Base-by-base conservation (phyloP, 805 yeast species). In the Clavispora vitiphila region DNA sequence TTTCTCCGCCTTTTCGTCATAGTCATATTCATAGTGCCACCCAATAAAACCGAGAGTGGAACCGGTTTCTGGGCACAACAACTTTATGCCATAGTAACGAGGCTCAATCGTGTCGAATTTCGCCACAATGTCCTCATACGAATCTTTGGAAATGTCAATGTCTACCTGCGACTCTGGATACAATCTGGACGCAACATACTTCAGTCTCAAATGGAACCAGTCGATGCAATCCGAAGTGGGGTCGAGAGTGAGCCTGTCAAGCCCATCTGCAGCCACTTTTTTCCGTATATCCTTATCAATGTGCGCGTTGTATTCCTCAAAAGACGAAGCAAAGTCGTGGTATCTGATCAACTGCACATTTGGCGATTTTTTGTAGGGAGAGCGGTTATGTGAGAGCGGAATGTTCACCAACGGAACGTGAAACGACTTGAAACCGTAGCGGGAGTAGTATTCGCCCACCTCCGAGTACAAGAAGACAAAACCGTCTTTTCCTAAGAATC, bases 161-260 rank as follows among this genome's bases (percentile, higher is more conserved):
- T 34, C 30, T 16, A 23, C 12, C n/a, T n/a, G 27, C 1, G 36
- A 21, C 14, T 32, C 30, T 11, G 40, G 47, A 21, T 50, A 50
- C 22, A 52, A 35, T 40, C 42, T 48, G 21, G 42, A 37, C n/a
- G 44, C 43, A 24, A 57, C 53, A 29, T 56, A 68, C 41, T 69
- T 69, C 20, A 65, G 55, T 42, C 75, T 54, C 39, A 67, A 52
- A 41, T 69, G 75, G 46, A 67, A 68, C 75, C 75, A 69, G 53
- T 69, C 71, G 11, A 62, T 50, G 18, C 51, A 38, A 18, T 58
- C 56, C 5, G 61, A 46, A 7, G 53, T 44, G 1, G 71, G 69
- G 12, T 40, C 43, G 8, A 65, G 27, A n/a, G 65, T 29, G 5
- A 67, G 56, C 21, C 74, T 49, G 12, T 62, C 48, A 32, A 50